Percentiles rank a stretch among this genome's conserved stretches.
Conservation (phyloP, 2,329 filamentous ascomycete genomes). For the Basipetospora chlamydospora region DNA sequence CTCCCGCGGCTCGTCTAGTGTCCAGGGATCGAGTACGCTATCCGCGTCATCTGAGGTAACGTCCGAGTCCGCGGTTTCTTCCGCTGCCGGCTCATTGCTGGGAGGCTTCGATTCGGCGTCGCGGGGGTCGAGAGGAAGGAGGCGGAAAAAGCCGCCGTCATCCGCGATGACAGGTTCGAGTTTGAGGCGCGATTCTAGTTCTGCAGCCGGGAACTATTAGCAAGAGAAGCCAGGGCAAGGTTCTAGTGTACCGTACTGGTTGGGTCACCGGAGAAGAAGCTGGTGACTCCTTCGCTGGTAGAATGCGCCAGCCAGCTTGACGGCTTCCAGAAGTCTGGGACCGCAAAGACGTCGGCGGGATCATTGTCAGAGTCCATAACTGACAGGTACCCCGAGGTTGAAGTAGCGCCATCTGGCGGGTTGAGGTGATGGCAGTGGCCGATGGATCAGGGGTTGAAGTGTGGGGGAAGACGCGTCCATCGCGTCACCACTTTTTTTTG, state of each 20-base stretch:
- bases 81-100: conserved; percentile 1
- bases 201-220: no score
- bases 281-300: conserved; percentile 11
- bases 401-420: no score
- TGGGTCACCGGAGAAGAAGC: conserved; percentile 30
- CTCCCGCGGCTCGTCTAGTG: conserved; percentile 18
- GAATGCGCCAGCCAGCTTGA: conserved; percentile 32
- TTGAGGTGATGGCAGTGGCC: no score
- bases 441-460: no score
- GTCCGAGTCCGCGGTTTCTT: conserved; percentile 7
- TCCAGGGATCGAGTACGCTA: conserved; percentile 30
- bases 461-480: no score
- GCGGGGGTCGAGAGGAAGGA: conserved; percentile 14
- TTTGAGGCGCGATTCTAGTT: conserved; percentile 2
- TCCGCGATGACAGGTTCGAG: conserved; percentile 3
- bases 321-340: conserved; percentile 44
- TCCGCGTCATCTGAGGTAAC: conserved; percentile 11
- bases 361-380: conserved; percentile 20
- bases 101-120: conserved; percentile 1
- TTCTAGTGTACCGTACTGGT: conserved; percentile 12
- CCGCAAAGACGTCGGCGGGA: conserved; percentile 43
- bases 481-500: no score
- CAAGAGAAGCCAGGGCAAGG: no score
- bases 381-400: no score
- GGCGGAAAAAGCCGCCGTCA: conserved; percentile 26